Base-by-base conservation (phyloP, 2,329 filamentous ascomycete species). In the Akanthomyces uredinophilus region DNA sequence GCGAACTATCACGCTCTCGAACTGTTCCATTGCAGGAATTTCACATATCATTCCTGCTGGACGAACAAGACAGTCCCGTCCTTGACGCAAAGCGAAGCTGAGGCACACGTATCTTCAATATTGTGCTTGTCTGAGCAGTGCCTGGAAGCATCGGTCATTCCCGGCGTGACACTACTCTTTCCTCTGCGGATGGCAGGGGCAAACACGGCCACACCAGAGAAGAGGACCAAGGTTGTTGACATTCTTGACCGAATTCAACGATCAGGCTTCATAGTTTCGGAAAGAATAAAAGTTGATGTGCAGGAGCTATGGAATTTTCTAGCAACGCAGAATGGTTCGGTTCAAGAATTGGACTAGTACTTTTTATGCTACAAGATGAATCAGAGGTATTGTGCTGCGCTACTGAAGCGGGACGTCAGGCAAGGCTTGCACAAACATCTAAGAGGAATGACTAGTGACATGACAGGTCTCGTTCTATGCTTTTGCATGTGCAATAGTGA, bases 11-110 rank as follows among this genome's bases (percentile, higher is more conserved):
- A 68, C 22, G 63, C 66, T 3, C 49, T 70, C 2, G 18, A 61
- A 5, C 49, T 72, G 1, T 69, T 70, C 1, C 13, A 70, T 6
- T 68, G 62, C 20, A 64, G 59, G 3, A 70, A 69, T n/a, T 72
- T 63, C 2, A 68, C 63, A 0, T 71, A 63, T 5, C 68, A 71
- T 35, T 41, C 62, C 0, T 67, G 50, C 27, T 71, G 68, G 69
- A 29, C 56, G 8, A 6, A 24, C 4, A 24, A n/a, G 5, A 16
- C 8, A 0, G 56, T 66, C 11, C 70, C 70, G 0, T 1, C 1
- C 1, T 32, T 71, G 0, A 58, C 29, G 1, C 1, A 13, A 3
- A 14, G 4, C 1, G 64, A 68, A 0, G 35, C 35, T 50, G 27
- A 50, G 5, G 24, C 24, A 29, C 47, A 50, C n/a, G 22, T 50